Percentiles rank a stretch among this genome's conserved stretches.
Conservation (phyloP, 1,139 yeast species). For the Suhomyces terraborum region DNA sequence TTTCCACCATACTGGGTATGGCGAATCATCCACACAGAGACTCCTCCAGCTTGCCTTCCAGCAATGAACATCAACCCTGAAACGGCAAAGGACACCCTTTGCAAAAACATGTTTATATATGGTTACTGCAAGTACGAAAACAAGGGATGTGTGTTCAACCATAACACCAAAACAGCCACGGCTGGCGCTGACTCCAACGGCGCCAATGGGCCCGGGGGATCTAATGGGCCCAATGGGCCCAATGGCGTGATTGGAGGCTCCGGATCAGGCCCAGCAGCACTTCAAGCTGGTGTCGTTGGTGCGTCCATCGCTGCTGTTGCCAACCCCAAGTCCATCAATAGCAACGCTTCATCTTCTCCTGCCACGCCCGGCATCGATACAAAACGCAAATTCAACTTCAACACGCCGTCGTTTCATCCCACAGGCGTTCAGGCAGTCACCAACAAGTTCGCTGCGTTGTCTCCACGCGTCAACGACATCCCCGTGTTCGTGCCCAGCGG, state of each 20-base stretch:
- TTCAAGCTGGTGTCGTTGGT: too few species aligned
- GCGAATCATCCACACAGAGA: constrained; percentile 1
- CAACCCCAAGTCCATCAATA: neutral
- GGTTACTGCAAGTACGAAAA: constrained; percentile 89
- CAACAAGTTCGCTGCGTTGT: constrained; percentile 47
- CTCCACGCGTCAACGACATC: constrained; percentile 58
- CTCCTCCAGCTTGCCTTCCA: neutral
- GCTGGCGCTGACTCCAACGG: constrained; percentile 8
- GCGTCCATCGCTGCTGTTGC: neutral
- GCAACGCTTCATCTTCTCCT: neutral
- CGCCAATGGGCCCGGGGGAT: constrained; percentile 1
- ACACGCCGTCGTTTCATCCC: constrained; percentile 70
- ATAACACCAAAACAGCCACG: constrained; percentile 38
- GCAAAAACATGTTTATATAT: constrained; percentile 81
- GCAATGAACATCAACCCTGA: constrained; percentile 48
- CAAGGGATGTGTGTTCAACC: constrained; percentile 86
- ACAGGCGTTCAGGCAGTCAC: constrained; percentile 29
- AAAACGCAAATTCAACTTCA: constrained; percentile 56
- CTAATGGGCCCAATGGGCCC: neutral
- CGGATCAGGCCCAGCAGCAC: neutral
- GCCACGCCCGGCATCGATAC: constrained; percentile 15
- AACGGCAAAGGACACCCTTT: constrained; percentile 75
- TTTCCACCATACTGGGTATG: neutral
- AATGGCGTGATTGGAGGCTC: neutral
- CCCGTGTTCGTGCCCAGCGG: constrained; percentile 57